phyloP scores from a whole-genome alignment of 2,329 filamentous ascomycete species.

The Clathrospora elynae region DNA sequence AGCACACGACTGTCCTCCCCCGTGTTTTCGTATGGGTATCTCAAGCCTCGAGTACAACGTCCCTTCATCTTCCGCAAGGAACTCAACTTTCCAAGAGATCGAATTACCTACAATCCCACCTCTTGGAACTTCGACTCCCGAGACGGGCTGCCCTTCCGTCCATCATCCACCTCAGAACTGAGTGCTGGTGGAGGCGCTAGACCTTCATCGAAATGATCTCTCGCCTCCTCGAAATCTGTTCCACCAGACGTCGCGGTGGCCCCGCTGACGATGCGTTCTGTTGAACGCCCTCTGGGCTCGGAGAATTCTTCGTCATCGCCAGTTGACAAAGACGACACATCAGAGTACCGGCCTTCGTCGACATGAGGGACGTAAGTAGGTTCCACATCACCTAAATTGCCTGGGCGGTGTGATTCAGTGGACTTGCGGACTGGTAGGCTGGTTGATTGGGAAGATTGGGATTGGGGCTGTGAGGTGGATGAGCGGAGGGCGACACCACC shows the following conservation, averaged over 20 bases:
- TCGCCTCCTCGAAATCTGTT: constrained; percentile 59
- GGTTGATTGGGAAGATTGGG: constrained; percentile 12
- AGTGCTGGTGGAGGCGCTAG: constrained; percentile 50
- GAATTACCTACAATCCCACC: constrained; percentile 37
- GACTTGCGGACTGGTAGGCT: constrained; percentile 12
- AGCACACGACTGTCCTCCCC: neutral
- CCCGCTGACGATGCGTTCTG: constrained; percentile 28
- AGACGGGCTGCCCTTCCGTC: constrained; percentile 36
- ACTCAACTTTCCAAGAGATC: too few relatives aligned
- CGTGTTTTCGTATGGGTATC: neutral
- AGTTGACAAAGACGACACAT: constrained; percentile 45
- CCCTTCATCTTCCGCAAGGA: too few relatives aligned
- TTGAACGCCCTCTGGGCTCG: constrained; percentile 27
- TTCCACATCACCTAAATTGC: constrained; percentile 20
- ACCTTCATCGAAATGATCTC: constrained; percentile 56
- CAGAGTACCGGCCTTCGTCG: constrained; percentile 29
- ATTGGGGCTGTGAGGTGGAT: constrained; percentile 26
- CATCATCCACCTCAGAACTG: constrained; percentile 29
- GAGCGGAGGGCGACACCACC: constrained; percentile 50
- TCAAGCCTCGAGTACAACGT: neutral
- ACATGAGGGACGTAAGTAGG: constrained; percentile 21
- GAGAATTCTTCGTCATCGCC: constrained; percentile 15
- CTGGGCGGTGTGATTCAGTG: constrained; percentile 14
- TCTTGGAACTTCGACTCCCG: constrained; percentile 46
- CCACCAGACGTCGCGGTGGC: constrained; percentile 47